Percentiles rank a stretch among this genome's conserved stretches.
Evolutionary conservation across 2,329 filamentous ascomycete species (phyloP).

Genomic region (Colletotrichum echinochloae): DNA sequence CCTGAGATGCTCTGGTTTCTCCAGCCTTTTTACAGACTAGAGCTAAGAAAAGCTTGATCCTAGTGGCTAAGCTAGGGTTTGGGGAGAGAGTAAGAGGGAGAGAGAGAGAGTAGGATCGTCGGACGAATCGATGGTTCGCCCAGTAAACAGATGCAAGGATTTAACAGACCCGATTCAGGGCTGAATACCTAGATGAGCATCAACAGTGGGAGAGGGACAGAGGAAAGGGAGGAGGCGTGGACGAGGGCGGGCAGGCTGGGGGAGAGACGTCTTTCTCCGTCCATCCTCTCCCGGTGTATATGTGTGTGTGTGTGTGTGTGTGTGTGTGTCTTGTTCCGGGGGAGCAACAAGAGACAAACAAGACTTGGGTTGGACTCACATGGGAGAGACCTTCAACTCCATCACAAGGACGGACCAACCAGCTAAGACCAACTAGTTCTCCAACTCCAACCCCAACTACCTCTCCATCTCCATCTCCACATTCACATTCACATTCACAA

Average conservation of each 20-base stretch:
- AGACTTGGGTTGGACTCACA: not conserved
- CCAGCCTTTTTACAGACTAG: not conserved
- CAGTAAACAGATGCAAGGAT: constrained; percentile 5
- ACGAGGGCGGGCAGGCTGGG: constrained; percentile 16
- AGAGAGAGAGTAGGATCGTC: not conserved
- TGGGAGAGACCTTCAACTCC: not conserved
- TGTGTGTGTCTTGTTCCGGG: not conserved
- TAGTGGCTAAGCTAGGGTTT: not conserved
- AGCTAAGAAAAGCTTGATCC: constrained; percentile 2
- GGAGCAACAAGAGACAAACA: not conserved
- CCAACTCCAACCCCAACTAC: not conserved
- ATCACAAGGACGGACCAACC: not conserved
- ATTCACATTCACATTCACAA: constrained; percentile 17
- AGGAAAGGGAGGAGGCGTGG: too few relatives aligned
- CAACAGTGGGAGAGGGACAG: not conserved
- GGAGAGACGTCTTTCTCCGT: not conserved
- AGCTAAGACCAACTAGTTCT: not conserved
- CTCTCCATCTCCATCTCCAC: not conserved
- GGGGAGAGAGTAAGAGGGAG: too few relatives aligned
- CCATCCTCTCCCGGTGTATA: not conserved
- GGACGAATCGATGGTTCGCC: constrained; percentile 10
- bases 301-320: not conserved
- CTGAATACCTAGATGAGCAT: constrained; percentile 22
- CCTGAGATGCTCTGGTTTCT: not conserved
- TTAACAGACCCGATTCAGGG: constrained; percentile 11